Evolutionary conservation across 192 early-diverging fungal genomes (phyloP).

Genomic region (Linnemannia elongata): DNA sequence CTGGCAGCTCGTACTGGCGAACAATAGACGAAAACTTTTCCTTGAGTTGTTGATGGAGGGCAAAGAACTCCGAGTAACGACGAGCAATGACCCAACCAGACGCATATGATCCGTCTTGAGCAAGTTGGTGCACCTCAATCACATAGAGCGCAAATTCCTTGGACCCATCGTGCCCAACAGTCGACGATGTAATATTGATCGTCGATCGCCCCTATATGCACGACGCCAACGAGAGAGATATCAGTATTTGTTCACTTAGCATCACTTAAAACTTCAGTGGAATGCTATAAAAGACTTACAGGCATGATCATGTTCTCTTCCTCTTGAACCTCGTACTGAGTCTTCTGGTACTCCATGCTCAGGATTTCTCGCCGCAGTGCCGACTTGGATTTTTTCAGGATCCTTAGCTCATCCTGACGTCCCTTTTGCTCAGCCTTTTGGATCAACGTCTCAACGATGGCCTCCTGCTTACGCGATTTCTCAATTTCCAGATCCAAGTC

Average conservation of each 20-base stretch:
- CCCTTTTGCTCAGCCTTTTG: constrained; percentile 67
- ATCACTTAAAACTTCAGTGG: too few species aligned
- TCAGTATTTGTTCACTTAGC: neutral
- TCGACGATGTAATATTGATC: constrained; percentile 64
- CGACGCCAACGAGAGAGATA: neutral
- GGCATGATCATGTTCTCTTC: constrained; percentile 73
- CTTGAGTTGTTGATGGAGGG: constrained; percentile 80
- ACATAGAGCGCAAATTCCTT: constrained; percentile 73
- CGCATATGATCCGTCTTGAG: constrained; percentile 61
- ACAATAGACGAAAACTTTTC: constrained; percentile 67
- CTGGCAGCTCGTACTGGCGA: constrained; percentile 78
- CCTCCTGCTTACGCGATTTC: constrained; percentile 72
- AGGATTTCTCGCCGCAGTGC: constrained; percentile 69
- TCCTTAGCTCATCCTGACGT: constrained; percentile 72
- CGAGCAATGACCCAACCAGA: constrained; percentile 84
- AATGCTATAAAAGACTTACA: constrained; percentile 17
- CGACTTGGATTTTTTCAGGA: constrained; percentile 71
- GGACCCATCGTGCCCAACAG: constrained; percentile 64
- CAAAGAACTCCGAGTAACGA: constrained; percentile 89
- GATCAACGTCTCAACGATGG: constrained; percentile 76
- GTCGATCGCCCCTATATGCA: constrained; percentile 59
- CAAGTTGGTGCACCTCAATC: constrained; percentile 79
- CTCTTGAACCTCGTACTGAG: constrained; percentile 69
- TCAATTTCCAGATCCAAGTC: constrained; percentile 67
- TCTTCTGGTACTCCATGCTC: constrained; percentile 72